Evolutionary conservation across 768 basidiomycete species (phyloP).

Genomic region (Nidularia sp.): DNA sequence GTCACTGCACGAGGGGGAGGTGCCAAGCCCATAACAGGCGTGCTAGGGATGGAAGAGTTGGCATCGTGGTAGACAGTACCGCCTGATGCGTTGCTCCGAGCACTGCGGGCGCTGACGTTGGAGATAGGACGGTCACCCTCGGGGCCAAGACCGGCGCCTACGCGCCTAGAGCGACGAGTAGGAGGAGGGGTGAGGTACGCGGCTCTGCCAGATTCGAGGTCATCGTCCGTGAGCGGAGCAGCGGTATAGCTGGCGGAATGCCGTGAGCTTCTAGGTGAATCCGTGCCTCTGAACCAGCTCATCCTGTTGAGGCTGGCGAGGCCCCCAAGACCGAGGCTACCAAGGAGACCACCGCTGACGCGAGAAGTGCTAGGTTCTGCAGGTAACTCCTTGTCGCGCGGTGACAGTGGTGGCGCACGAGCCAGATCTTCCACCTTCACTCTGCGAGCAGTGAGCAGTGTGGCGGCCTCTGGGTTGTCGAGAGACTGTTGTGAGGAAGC

Average conservation of each 20-base stretch:
- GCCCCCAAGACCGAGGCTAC: constrained; percentile 42
- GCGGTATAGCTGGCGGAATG: constrained; percentile 11
- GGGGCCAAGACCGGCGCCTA: constrained; percentile 28
- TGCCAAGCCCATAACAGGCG: constrained; percentile 21
- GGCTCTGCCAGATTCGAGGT: constrained; percentile 41
- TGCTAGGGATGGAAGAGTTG: constrained; percentile 41
- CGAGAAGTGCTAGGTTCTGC: constrained; percentile 7
- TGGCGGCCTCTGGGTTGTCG: constrained; percentile 39
- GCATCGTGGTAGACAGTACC: constrained; percentile 65
- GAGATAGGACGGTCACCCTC: constrained; percentile 55
- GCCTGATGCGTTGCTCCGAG: constrained; percentile 47
- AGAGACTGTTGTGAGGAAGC: constrained; percentile 25
- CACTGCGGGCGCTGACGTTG: constrained; percentile 33
- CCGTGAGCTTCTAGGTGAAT: constrained; percentile 14
- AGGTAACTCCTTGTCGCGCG: neutral
- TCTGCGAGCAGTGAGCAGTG: constrained; percentile 49
- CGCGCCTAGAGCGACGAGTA: constrained; percentile 15
- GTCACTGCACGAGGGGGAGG: constrained; percentile 46
- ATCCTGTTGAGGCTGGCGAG: constrained; percentile 44
- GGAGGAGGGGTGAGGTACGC: constrained; percentile 21
- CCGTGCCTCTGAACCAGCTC: constrained; percentile 55
- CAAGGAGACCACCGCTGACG: constrained; percentile 20
- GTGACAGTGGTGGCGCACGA: constrained; percentile 15
- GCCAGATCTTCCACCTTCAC: constrained; percentile 37
- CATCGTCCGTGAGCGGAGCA: constrained; percentile 32